A percentile compares a stretch with the other conserved stretches of the same genome.
These are phyloP conservation scores for Tuber indicum DNA, from an alignment of 495 filamentous ascomycete genomes.

Conservation along the genomic window DNA sequence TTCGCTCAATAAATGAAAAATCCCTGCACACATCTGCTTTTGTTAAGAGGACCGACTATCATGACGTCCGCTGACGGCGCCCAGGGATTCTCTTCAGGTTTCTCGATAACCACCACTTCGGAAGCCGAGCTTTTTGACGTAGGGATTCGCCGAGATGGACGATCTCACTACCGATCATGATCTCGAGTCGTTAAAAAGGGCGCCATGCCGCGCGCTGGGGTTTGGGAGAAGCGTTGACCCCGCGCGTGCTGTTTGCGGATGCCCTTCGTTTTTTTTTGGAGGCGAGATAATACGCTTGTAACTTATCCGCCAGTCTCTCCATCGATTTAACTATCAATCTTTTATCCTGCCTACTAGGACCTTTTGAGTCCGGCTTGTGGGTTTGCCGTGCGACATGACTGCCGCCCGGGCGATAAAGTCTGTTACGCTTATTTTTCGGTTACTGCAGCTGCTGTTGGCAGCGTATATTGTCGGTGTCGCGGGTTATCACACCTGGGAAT, in stretches of 20 bases:
- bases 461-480: slow-evolving; percentile 24
- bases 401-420: slow-evolving; percentile 10
- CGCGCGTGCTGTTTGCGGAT: not conserved
- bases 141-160: not conserved
- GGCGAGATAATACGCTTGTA: not conserved
- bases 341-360: not conserved
- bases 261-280: not conserved
- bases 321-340: not conserved
- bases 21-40: not conserved
- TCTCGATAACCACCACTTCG: not conserved
- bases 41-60: not conserved
- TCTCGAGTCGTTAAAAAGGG: not conserved
- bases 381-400: not conserved
- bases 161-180: not conserved
- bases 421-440: slow-evolving; percentile 17
- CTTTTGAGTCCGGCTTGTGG: not conserved
- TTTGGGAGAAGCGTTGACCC: not conserved
- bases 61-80: not conserved
- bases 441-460: slow-evolving; percentile 19
- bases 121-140: not conserved
- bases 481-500: slow-evolving; percentile 25
- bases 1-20: not conserved
- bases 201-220: not conserved
- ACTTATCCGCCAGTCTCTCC: not conserved
- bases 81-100: not conserved